Evolutionary conservation across 106 monocot species (phyloP).

Genomic region (Narthecium ossifragum): DNA sequence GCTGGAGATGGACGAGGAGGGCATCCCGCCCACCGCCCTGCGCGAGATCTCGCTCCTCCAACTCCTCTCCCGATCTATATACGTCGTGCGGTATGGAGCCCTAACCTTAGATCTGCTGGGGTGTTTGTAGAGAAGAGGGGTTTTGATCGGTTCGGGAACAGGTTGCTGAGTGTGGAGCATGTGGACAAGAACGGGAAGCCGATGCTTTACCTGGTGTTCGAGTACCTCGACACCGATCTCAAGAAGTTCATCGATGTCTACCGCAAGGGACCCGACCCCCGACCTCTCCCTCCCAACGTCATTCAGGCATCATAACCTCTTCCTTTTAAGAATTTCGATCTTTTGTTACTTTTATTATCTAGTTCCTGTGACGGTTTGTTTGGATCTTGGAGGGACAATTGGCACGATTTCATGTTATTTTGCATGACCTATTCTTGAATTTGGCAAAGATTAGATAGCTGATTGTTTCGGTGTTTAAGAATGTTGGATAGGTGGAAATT

Average conservation of each 20-base stretch:
- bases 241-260: conserved; percentile 83
- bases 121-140: background rate
- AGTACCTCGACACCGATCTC: conserved; percentile 95
- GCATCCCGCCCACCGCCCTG: conserved; percentile 93
- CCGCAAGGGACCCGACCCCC: conserved; percentile 57
- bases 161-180: conserved; percentile 81
- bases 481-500: too few relatives aligned
- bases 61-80: conserved; percentile 83
- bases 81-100: conserved; percentile 59
- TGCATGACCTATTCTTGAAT: too few relatives aligned
- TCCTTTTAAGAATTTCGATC: too few relatives aligned
- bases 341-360: too few relatives aligned
- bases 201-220: conserved; percentile 87
- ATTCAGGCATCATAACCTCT: conserved; percentile 50
- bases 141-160: conserved; percentile 3
- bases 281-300: conserved; percentile 49
- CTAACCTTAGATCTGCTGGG: background rate
- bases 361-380: too few relatives aligned
- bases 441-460: too few relatives aligned
- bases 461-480: too few relatives aligned
- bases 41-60: conserved; percentile 97
- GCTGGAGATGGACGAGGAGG: conserved; percentile 97
- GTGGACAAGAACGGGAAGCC: conserved; percentile 86
- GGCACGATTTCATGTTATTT: too few relatives aligned
- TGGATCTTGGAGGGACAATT: too few relatives aligned